Conservation (phyloP, 2,329 filamentous ascomycete species). For the Pestalotiopsis sp. region DNA sequence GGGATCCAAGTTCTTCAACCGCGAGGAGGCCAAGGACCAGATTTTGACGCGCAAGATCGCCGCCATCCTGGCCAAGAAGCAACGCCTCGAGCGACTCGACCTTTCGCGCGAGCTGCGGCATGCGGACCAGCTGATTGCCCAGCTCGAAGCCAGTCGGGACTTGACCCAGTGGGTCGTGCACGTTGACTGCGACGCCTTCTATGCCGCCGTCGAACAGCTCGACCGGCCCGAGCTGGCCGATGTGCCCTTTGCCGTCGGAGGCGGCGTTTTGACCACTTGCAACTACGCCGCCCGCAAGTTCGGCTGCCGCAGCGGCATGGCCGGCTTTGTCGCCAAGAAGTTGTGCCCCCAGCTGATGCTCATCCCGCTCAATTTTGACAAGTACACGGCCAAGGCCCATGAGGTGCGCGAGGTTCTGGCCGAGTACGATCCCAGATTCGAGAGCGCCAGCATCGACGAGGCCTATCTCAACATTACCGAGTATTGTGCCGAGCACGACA, state of each 20-base stretch:
- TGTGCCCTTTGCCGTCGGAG: conserved; percentile 88
- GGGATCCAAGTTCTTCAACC: conserved; percentile 93
- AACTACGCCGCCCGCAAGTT: conserved; percentile 92
- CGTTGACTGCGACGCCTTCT: conserved; percentile 97
- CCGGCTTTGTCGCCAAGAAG: conserved; percentile 91
- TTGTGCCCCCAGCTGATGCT: conserved; percentile 85
- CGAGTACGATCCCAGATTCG: conserved; percentile 87
- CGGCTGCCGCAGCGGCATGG: conserved; percentile 94
- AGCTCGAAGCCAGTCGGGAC: conserved; percentile 78
- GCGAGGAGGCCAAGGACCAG: conserved; percentile 82
- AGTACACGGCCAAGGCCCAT: conserved; percentile 87
- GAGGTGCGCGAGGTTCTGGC: conserved; percentile 82
- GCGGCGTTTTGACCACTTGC: conserved; percentile 64
- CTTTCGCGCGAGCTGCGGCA: conserved; percentile 71
- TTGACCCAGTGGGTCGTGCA: conserved; percentile 86
- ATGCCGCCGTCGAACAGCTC: conserved; percentile 87
- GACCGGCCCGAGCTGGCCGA: conserved; percentile 82
- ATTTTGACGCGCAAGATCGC: conserved; percentile 84
- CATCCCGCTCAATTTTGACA: conserved; percentile 83
- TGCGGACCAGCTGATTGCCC: conserved; percentile 78
- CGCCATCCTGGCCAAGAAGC: conserved; percentile 74
- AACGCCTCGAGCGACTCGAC: conserved; percentile 74
- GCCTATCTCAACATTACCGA: conserved; percentile 93
- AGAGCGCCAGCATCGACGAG: conserved; percentile 94
- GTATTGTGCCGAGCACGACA: conserved; percentile 72